phyloP scores from a whole-genome alignment of 768 basidiomycete species.

The Naganishia vishniacii region DNA sequence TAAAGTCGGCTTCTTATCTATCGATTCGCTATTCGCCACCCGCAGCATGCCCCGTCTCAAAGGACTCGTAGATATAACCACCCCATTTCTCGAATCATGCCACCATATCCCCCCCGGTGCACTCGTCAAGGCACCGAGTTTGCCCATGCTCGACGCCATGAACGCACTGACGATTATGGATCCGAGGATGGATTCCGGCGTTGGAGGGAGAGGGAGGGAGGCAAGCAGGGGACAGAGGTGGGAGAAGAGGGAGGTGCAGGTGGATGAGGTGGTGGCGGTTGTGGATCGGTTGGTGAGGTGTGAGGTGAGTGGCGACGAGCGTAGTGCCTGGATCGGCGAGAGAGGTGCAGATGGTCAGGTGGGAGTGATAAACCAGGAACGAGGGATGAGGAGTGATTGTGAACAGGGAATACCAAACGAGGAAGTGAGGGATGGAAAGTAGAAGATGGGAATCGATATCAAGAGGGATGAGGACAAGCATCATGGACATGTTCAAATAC shows the following conservation, averaged over 20 bases:
- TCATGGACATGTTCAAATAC: no score
- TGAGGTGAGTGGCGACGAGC: slow-evolving; percentile 61
- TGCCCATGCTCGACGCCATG: slow-evolving; percentile 84
- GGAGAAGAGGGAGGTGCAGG: background rate
- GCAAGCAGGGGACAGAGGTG: background rate
- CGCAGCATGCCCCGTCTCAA: no score
- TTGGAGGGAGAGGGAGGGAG: slow-evolving; percentile 46
- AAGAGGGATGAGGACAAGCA: no score
- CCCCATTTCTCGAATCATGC: background rate
- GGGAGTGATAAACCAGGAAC: no score
- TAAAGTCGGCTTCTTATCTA: no score
- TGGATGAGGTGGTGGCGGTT: slow-evolving; percentile 78
- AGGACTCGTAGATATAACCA: background rate
- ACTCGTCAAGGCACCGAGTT: slow-evolving; percentile 63
- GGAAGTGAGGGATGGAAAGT: no score
- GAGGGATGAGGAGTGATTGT: no score
- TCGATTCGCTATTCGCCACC: no score
- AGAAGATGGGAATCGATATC: no score
- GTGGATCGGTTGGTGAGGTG: slow-evolving; percentile 69
- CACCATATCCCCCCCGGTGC: slow-evolving; percentile 47
- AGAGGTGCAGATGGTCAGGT: no score
- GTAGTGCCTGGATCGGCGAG: no score
- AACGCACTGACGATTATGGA: slow-evolving; percentile 87
- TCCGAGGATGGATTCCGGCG: slow-evolving; percentile 79
- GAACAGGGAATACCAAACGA: no score